Percentiles rank a stretch among this genome's conserved stretches.
phyloP scores from a whole-genome alignment of 202 grass and related monocot species.

The Alloteropsis angusta region DNA sequence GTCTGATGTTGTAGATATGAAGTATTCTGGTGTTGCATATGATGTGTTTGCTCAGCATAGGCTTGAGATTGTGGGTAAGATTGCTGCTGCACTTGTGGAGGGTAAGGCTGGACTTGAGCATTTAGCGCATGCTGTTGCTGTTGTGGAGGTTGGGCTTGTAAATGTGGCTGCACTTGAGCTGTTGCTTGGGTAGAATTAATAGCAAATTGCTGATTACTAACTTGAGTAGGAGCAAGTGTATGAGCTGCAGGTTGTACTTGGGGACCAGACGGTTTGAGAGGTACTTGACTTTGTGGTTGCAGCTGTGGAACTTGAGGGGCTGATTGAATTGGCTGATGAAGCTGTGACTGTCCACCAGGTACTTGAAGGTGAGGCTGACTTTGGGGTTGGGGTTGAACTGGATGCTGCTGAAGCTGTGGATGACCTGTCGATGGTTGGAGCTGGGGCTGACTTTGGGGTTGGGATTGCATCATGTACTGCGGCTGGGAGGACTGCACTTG shows the following conservation, averaged over 20 bases:
- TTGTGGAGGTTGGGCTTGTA: constrained; percentile 33
- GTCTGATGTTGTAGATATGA: constrained; percentile 52
- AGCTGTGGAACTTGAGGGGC: constrained; percentile 38
- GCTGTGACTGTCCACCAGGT: constrained; percentile 38
- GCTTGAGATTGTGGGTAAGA: constrained; percentile 34
- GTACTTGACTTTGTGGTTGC: constrained; percentile 41
- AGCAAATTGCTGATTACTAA: constrained; percentile 43
- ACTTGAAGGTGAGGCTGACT: constrained; percentile 41
- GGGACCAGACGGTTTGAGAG: constrained; percentile 15
- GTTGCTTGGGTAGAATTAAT: constrained; percentile 32
- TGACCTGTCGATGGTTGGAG: constrained; percentile 28
- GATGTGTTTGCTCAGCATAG: constrained; percentile 21
- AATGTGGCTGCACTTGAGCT: constrained; percentile 28
- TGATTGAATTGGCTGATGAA: constrained; percentile 32
- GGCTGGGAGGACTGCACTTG: constrained; percentile 43
- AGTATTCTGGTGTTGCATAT: constrained; percentile 50
- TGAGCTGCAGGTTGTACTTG: constrained; percentile 35
- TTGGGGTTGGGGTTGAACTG: constrained; percentile 29
- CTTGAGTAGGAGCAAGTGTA: constrained; percentile 26
- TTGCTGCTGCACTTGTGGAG: constrained; percentile 41
- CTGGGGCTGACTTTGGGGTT: constrained; percentile 37
- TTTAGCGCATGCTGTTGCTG: constrained; percentile 33
- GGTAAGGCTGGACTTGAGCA: constrained; percentile 21
- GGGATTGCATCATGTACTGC: constrained; percentile 30
- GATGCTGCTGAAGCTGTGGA: constrained; percentile 44